phyloP scores from a whole-genome alignment of 495 filamentous ascomycete species.

The Pseudomonodictys pantanalensis region DNA sequence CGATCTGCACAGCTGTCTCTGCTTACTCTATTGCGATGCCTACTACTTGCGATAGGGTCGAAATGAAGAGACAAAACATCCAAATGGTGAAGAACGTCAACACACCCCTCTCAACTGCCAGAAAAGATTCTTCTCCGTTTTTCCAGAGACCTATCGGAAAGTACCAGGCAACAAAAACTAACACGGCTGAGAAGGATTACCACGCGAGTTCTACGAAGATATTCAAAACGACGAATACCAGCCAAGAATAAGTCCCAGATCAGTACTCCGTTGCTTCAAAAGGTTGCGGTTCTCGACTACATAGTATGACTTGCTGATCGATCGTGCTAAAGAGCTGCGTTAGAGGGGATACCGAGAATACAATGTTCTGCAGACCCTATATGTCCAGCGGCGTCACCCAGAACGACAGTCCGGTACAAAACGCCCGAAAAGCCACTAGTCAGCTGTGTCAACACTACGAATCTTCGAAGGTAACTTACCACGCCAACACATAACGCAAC shows the following conservation, averaged over 20 bases:
- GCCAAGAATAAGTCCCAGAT: slow-evolving; percentile 18
- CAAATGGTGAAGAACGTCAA: slow-evolving; percentile 8
- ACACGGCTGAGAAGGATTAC: slow-evolving; percentile 3
- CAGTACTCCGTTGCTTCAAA: slow-evolving; percentile 15
- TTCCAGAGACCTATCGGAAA: slow-evolving; percentile 14
- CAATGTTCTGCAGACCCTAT: slow-evolving; percentile 4
- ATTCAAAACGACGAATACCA: slow-evolving; percentile 48
- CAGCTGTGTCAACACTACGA: neutral
- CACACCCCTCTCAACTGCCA: slow-evolving; percentile 2
- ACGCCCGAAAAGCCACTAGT: neutral
- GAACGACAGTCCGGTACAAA: slow-evolving; percentile 10
- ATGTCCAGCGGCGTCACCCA: neutral
- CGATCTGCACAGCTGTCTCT: slow-evolving; percentile 18
- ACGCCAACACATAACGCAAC: slow-evolving; percentile 10
- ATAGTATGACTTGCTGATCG: slow-evolving; percentile 13
- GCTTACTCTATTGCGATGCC: neutral
- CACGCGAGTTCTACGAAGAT: slow-evolving; percentile 62
- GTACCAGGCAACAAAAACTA: slow-evolving; percentile 11
- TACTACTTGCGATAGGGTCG: slow-evolving; percentile 15
- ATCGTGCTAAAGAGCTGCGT: slow-evolving; percentile 8
- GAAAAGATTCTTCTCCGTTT: slow-evolving; percentile 3
- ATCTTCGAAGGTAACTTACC: slow-evolving; percentile 6
- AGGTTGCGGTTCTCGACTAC: neutral
- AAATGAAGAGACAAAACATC: slow-evolving; percentile 17
- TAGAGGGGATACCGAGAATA: slow-evolving; percentile 17